These are phyloP conservation scores for Closterium sp. DNA, from an alignment of 139 green algal genomes.

Conservation along the genomic window DNA sequence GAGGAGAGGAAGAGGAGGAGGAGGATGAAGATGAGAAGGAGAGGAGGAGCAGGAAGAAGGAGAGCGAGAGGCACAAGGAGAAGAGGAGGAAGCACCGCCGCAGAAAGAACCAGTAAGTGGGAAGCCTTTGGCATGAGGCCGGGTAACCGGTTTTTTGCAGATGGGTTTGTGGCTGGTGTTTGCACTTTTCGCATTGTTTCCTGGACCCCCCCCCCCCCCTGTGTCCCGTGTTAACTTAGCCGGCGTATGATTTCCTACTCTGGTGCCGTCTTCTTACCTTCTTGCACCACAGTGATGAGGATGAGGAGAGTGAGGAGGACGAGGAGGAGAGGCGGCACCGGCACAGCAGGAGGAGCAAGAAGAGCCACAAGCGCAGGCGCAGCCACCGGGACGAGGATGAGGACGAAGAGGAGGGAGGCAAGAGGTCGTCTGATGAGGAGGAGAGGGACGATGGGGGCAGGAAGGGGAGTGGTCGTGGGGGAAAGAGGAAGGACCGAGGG, in stretches of 20 bases:
- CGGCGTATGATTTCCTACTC: not conserved
- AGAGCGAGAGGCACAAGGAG: constrained; percentile 14
- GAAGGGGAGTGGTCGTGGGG: not conserved
- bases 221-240: not conserved
- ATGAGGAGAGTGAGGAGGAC: constrained; percentile 21
- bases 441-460: constrained; percentile 23
- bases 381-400: not conserved
- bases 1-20: constrained; percentile 4
- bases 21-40: constrained; percentile 35
- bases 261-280: not conserved
- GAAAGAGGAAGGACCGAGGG: constrained; percentile 4
- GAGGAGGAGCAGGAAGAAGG: constrained; percentile 31
- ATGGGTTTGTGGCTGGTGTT: constrained; percentile 5
- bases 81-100: constrained; percentile 14
- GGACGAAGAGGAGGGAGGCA: not conserved
- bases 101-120: not conserved
- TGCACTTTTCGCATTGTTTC: too few species aligned
- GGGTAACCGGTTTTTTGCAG: not conserved
- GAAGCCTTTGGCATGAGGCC: not conserved
- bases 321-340: constrained; percentile 24
- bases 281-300: not conserved
- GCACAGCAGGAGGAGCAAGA: constrained; percentile 6
- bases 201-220: too few species aligned
- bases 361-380: not conserved
- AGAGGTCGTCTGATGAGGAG: constrained; percentile 23